Evolutionary conservation across 2,329 filamentous ascomycete species (phyloP).

Genomic region (Coleophoma crateriformis): DNA sequence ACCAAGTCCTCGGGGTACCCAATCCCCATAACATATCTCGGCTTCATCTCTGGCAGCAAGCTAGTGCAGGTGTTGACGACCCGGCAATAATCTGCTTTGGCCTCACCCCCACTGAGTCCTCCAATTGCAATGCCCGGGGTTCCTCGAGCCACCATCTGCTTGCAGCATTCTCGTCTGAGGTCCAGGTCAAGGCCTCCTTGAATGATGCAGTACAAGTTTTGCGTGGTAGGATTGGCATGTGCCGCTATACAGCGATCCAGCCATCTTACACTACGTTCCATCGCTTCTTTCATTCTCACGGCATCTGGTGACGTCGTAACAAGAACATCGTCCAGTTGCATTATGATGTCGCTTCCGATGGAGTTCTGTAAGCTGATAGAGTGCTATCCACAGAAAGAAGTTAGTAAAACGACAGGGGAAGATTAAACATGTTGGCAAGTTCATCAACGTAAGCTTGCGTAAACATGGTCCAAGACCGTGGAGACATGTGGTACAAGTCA

Average conservation of each 20-base stretch:
- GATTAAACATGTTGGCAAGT: no score
- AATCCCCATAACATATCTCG: conserved; percentile 99
- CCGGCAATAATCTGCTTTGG: conserved; percentile 85
- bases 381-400: conserved; percentile 39
- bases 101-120: conserved; percentile 89
- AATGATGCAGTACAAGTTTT: conserved; percentile 98
- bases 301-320: conserved; percentile 91
- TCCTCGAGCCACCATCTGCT: conserved; percentile 81
- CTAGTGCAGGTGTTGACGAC: conserved; percentile 84
- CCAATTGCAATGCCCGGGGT: conserved; percentile 97
- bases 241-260: conserved; percentile 90
- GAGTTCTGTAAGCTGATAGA: conserved; percentile 94
- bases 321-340: conserved; percentile 98
- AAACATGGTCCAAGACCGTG: no score
- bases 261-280: conserved; percentile 93
- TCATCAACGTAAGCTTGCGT: no score
- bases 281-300: conserved; percentile 85
- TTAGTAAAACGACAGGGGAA: not conserved
- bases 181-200: conserved; percentile 90
- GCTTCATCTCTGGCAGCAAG: conserved; percentile 82
- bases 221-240: conserved; percentile 73
- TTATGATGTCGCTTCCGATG: conserved; percentile 97
- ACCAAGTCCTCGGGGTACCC: conserved; percentile 95
- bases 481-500: no score
- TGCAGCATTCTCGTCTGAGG: conserved; percentile 76